Evolutionary conservation across 73 alveolate genomes (phyloP), one percentile per base, ranked within the genome.

Genomic region (Symbiodinium natans): DNA sequence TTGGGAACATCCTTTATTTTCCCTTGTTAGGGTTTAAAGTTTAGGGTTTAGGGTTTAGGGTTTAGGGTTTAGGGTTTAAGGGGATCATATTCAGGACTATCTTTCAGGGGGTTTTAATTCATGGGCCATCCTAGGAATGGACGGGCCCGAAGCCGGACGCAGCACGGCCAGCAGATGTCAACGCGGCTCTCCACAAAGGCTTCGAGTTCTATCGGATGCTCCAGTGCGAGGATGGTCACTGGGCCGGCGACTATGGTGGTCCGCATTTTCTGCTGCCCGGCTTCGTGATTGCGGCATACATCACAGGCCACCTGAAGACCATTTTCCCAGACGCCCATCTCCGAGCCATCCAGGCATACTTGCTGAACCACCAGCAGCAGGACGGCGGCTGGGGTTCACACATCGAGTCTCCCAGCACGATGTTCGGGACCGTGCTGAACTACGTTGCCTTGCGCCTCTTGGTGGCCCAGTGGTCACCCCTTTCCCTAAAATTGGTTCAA

Each of bases 171-270:
- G 23, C 31, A 9, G 94, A 87, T 87, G 68, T 77, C 39, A 33
- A 54, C 39, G 77, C 41, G 25, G 97, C 89, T 4, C 56, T 48
- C 41, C 63, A 34, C 71, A 92, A 92, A 43, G 98, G 92, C 68
- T 75, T 77, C 56, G 83, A 63, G 31, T 92, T 75, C 42, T 77
- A 75, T 77, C 68, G 54, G 25, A 43, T 42, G 84, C 83, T 77
- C 5, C 98, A 92, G 75, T 92, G 98, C 41, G 92, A 92, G 29
- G 98, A 92, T 48, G 98, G 98, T 3, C 98, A 92, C 23, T 92
- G 98, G 98, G 98, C 98, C 0, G 98, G 98, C n/a, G 98, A 92
- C 80, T 92, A 92, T 48, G 98, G 98, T 15, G 98, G 98, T 43
- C 98, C 98, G 10, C 98, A 92, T 48, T 92, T 92, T 39, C 83